phyloP scores from a whole-genome alignment of 306 rosid species.

The Comarum palustre region DNA sequence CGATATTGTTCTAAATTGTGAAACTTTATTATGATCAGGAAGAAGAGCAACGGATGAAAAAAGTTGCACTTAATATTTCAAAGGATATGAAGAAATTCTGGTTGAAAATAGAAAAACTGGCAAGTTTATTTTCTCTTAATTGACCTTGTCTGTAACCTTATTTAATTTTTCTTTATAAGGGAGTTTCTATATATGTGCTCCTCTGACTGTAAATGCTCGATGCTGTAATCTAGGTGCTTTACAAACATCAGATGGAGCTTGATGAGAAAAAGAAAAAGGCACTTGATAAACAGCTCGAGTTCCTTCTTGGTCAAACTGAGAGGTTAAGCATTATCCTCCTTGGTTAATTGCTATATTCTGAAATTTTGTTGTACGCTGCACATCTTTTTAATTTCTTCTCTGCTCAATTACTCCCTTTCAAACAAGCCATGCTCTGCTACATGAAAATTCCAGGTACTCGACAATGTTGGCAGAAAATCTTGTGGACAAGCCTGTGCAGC shows the following conservation, averaged over 20 bases:
- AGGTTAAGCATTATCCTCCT: conserved; percentile 41
- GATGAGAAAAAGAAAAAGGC: conserved; percentile 94
- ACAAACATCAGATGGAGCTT: conserved; percentile 94
- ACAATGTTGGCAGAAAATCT: conserved; percentile 99
- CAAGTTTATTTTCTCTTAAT: conserved; percentile 35
- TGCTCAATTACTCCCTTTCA: neutral
- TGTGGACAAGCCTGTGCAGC: conserved; percentile 68
- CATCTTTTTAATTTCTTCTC: conserved; percentile 10
- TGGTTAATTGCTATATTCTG: neutral
- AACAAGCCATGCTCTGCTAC: conserved; percentile 20
- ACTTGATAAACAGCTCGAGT: conserved; percentile 96
- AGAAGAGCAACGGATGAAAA: conserved; percentile 86
- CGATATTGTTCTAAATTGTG: conserved; percentile 21
- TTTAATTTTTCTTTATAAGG: neutral
- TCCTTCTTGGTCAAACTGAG: conserved; percentile 98
- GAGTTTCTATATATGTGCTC: conserved; percentile 10
- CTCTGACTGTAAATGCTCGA: conserved; percentile 15
- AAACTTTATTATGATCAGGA: conserved; percentile 52
- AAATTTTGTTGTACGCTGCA: neutral
- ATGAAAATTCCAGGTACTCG: conserved; percentile 67
- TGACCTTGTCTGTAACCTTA: neutral
- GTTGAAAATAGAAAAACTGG: conserved; percentile 96
- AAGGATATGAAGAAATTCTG: conserved; percentile 98
- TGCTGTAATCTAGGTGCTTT: conserved; percentile 67
- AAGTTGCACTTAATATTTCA: conserved; percentile 88